Evolutionary conservation across 352 stramenopile genomes (phyloP).

Genomic region (Phytophthora megakarya): DNA sequence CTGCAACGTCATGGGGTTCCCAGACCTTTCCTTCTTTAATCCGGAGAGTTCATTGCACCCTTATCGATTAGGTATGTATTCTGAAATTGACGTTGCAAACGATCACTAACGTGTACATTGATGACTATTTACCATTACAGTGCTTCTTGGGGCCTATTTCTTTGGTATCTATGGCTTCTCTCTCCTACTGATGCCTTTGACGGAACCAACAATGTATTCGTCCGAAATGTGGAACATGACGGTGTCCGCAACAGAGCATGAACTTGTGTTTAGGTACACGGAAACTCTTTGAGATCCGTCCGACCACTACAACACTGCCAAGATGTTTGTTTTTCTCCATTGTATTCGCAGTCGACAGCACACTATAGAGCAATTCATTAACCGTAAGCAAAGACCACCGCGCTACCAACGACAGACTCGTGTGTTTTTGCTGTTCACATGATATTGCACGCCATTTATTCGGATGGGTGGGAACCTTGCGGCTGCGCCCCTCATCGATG

Average conservation of each 20-base stretch:
- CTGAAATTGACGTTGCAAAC: neutral
- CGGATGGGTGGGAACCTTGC: neutral
- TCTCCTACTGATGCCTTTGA: conserved; percentile 72
- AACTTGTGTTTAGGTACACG: conserved; percentile 50
- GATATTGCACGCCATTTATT: conserved; percentile 34
- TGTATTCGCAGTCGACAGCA: conserved; percentile 20
- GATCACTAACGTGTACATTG: conserved; percentile 5
- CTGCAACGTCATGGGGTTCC: conserved; percentile 96
- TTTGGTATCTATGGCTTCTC: conserved; percentile 85
- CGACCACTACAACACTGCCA: neutral
- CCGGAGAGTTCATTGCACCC: conserved; percentile 73
- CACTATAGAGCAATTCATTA: conserved; percentile 47
- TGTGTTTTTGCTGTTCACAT: conserved; percentile 28
- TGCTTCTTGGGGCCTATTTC: conserved; percentile 82
- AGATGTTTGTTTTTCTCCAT: conserved; percentile 28
- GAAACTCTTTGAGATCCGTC: conserved; percentile 39
- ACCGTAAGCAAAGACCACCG: conserved; percentile 30
- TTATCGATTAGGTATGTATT: conserved; percentile 70
- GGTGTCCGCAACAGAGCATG: conserved; percentile 46
- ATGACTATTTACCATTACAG: conserved; percentile 31
- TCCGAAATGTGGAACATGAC: conserved; percentile 85
- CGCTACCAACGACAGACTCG: conserved; percentile 20
- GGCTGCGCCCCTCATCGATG: conserved; percentile 23
- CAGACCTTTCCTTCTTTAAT: conserved; percentile 86
- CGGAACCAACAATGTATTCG: conserved; percentile 79